Evolutionary conservation across 495 filamentous ascomycete species (phyloP).

Genomic region (Penicillium tannophilum): DNA sequence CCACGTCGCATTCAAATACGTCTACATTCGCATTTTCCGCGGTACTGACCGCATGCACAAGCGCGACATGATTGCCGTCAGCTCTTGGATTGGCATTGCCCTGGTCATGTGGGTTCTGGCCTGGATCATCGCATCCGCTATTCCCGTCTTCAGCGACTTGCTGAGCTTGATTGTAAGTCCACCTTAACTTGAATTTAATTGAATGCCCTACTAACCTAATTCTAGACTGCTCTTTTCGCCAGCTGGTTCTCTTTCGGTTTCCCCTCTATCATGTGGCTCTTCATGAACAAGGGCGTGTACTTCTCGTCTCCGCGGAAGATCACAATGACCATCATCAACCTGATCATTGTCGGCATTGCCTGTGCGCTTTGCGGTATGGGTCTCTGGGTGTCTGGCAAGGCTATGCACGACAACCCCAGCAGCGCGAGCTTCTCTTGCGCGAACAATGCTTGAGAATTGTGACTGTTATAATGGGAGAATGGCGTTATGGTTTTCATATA

Average conservation of each 20-base stretch:
- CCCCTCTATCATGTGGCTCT: constrained; percentile 42
- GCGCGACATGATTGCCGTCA: constrained; percentile 49
- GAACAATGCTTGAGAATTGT: constrained; percentile 20
- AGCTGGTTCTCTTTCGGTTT: constrained; percentile 47
- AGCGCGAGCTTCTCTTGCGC: constrained; percentile 37
- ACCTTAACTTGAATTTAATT: constrained; percentile 13
- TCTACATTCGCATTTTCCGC: constrained; percentile 64
- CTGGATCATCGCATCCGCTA: constrained; percentile 71
- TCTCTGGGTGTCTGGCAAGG: constrained; percentile 42
- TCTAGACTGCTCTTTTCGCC: constrained; percentile 37
- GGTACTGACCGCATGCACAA: constrained; percentile 64
- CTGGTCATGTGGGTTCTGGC: constrained; percentile 61
- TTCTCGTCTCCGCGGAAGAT: constrained; percentile 26
- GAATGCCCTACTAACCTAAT: neutral
- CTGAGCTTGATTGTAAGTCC: constrained; percentile 52
- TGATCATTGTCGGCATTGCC: constrained; percentile 31
- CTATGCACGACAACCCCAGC: constrained; percentile 40
- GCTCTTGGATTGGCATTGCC: constrained; percentile 62
- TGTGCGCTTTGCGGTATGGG: constrained; percentile 36
- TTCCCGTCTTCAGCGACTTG: constrained; percentile 72
- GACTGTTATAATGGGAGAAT: neutral
- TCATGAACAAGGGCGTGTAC: constrained; percentile 37
- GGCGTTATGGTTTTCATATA: constrained; percentile 1
- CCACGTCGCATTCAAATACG: constrained; percentile 61
- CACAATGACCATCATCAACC: constrained; percentile 34